A percentile compares a stretch with the other conserved stretches of the same genome.
These are phyloP conservation scores for Aspergillus persii DNA, from an alignment of 2,329 filamentous ascomycete species.

Conservation along the genomic window DNA sequence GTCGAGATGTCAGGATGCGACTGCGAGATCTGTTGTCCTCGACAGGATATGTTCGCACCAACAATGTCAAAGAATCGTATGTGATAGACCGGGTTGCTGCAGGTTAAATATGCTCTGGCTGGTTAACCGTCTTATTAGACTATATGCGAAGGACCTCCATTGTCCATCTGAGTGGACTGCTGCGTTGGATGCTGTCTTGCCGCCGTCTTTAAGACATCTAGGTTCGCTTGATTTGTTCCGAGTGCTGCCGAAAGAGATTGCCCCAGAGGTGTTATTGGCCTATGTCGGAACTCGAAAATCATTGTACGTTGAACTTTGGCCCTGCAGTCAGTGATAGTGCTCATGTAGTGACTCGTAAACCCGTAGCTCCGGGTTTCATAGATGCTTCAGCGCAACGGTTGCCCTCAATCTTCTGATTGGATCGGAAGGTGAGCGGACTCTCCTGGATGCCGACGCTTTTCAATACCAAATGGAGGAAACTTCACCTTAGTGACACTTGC, in stretches of 20 bases:
- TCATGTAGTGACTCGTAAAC: neutral
- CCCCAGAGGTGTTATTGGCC: slow-evolving; percentile 39
- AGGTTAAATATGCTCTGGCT: neutral
- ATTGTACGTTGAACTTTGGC: slow-evolving; percentile 16
- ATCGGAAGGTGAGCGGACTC: slow-evolving; percentile 23
- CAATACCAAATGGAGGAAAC: neutral
- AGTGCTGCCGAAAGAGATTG: slow-evolving; percentile 32
- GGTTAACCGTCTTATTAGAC: slow-evolving; percentile 24
- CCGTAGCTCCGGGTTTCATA: slow-evolving; percentile 35
- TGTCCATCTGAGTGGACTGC: slow-evolving; percentile 34
- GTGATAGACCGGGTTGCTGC: slow-evolving; percentile 16
- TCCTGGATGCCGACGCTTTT: neutral
- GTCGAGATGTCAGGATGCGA: slow-evolving; percentile 33
- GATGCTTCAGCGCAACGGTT: slow-evolving; percentile 38
- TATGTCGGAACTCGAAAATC: slow-evolving; percentile 36
- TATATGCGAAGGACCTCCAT: slow-evolving; percentile 35
- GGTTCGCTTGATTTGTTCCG: slow-evolving; percentile 36
- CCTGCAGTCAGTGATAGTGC: neutral
- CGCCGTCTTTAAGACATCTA: slow-evolving; percentile 31
- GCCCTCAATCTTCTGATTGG: slow-evolving; percentile 35
- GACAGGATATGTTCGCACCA: slow-evolving; percentile 2
- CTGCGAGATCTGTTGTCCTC: slow-evolving; percentile 30
- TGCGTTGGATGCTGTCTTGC: slow-evolving; percentile 28
- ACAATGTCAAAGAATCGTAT: slow-evolving; percentile 18
- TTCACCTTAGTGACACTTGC: neutral